Evolutionary conservation across 164 flowering plant genomes (phyloP).

Genomic region (Magnolia officinalis): DNA sequence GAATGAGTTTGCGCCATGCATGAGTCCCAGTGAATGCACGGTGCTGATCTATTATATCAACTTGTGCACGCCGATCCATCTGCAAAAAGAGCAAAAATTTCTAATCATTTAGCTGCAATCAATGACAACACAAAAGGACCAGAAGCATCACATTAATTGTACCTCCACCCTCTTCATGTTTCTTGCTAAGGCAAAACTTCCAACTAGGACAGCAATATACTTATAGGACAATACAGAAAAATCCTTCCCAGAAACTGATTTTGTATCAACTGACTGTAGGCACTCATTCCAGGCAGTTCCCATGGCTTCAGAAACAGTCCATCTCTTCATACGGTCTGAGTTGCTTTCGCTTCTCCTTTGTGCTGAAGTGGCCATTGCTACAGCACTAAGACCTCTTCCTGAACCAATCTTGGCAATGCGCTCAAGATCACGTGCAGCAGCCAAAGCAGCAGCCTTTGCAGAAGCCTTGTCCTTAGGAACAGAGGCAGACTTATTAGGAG

Average conservation of each 20-base stretch:
- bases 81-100: conserved; percentile 22
- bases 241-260: conserved; percentile 93
- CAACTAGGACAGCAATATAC: conserved; percentile 89
- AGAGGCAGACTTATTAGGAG: conserved; percentile 44
- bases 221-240: conserved; percentile 80
- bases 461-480: conserved; percentile 88
- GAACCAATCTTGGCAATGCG: conserved; percentile 96
- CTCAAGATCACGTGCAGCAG: conserved; percentile 99
- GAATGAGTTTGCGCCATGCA: conserved; percentile 93
- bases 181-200: conserved; percentile 97
- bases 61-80: conserved; percentile 90
- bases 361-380: conserved; percentile 99
- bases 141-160: not conserved
- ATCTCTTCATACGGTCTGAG: conserved; percentile 77
- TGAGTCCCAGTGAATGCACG: conserved; percentile 55
- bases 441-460: conserved; percentile 98
- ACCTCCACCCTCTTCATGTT: conserved; percentile 96
- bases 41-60: conserved; percentile 55
- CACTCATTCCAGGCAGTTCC: conserved; percentile 98
- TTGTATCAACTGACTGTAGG: conserved; percentile 80
- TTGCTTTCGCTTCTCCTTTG: conserved; percentile 81
- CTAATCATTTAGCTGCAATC: not conserved
- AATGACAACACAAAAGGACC: conserved; percentile 2
- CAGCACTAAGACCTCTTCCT: conserved; percentile 99
- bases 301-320: conserved; percentile 97